Percentiles rank a stretch among this genome's conserved stretches.
These are phyloP conservation scores for Sporodiniella umbellata DNA, from an alignment of 371 early-diverging fungal species.

Conservation along the genomic window DNA sequence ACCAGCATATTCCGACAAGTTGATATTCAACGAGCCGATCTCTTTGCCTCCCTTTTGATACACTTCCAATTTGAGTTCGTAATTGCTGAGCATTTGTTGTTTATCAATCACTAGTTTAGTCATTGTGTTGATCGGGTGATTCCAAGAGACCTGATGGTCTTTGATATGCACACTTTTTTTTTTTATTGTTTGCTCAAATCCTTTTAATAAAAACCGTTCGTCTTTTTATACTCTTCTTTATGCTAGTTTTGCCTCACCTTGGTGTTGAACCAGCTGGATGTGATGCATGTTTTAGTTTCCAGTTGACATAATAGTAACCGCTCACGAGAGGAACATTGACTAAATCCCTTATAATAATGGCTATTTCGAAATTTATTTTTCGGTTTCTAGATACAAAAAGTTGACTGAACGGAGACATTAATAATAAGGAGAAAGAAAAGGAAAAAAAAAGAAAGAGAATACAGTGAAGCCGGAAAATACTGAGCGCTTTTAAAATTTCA, in stretches of 20 bases:
- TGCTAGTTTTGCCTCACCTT: too few species aligned
- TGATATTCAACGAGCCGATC: constrained; percentile 41
- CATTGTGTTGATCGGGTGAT: constrained; percentile 33
- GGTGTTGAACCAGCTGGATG: constrained; percentile 41
- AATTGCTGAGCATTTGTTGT: constrained; percentile 56
- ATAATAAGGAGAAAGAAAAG: not conserved
- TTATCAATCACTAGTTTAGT: constrained; percentile 52
- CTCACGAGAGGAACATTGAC: constrained; percentile 63
- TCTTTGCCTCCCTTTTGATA: constrained; percentile 59
- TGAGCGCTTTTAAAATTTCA: too few species aligned
- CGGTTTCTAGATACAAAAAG: constrained; percentile 57
- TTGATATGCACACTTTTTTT: constrained; percentile 47
- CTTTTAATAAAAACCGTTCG: too few species aligned
- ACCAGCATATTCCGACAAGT: constrained; percentile 44
- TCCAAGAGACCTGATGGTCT: constrained; percentile 54
- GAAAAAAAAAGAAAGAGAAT: not conserved
- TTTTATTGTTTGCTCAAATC: too few species aligned
- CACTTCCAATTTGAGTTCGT: constrained; percentile 52
- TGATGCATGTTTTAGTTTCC: constrained; percentile 54
- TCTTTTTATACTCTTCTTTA: too few species aligned
- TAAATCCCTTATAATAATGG: constrained; percentile 54
- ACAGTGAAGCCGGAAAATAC: not conserved
- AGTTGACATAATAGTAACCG: constrained; percentile 64
- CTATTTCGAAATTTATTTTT: constrained; percentile 53
- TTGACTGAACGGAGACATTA: constrained; percentile 25